Percentiles rank a stretch among this genome's conserved stretches.
Conservation (phyloP, 352 stramenopile genomes). For the Globisporangium alternatum region DNA sequence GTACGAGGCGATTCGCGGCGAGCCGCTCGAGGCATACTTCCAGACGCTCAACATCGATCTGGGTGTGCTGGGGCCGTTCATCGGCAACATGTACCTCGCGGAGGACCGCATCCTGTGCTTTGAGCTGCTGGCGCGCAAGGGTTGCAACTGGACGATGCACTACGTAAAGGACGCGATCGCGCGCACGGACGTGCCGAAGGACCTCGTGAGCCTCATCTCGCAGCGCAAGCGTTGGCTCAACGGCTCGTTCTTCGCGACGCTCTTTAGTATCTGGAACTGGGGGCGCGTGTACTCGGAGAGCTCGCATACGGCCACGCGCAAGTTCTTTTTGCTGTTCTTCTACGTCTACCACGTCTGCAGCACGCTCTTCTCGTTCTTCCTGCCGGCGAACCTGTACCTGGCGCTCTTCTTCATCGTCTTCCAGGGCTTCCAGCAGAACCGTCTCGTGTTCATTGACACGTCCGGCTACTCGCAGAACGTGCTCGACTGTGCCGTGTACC, state of each 20-base stretch:
- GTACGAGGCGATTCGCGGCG: constrained; percentile 80
- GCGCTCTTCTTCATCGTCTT: constrained; percentile 87
- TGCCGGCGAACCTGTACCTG: constrained; percentile 82
- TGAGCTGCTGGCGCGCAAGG: constrained; percentile 77
- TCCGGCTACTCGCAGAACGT: constrained; percentile 56
- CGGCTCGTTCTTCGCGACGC: constrained; percentile 82
- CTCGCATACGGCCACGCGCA: constrained; percentile 67
- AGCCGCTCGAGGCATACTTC: constrained; percentile 81
- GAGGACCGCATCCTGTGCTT: constrained; percentile 87
- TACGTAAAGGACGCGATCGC: constrained; percentile 85
- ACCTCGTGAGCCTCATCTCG: constrained; percentile 80
- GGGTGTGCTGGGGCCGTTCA: constrained; percentile 76
- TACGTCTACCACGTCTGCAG: constrained; percentile 79
- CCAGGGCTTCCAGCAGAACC: constrained; percentile 86
- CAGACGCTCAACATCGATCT: constrained; percentile 81
- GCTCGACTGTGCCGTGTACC: constrained; percentile 60
- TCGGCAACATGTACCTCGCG: constrained; percentile 87
- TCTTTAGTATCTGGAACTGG: constrained; percentile 88
- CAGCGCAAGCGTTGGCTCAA: constrained; percentile 88
- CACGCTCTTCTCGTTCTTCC: constrained; percentile 68
- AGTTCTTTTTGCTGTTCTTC: constrained; percentile 64
- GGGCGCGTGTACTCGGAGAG: constrained; percentile 81
- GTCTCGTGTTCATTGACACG: constrained; percentile 78
- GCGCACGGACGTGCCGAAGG: constrained; percentile 76
- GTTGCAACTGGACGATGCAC: constrained; percentile 86